Percentiles rank a stretch among this genome's conserved stretches.
Conservation (phyloP, 176 grass and related monocot species). For the Aegilops tauschii region DNA sequence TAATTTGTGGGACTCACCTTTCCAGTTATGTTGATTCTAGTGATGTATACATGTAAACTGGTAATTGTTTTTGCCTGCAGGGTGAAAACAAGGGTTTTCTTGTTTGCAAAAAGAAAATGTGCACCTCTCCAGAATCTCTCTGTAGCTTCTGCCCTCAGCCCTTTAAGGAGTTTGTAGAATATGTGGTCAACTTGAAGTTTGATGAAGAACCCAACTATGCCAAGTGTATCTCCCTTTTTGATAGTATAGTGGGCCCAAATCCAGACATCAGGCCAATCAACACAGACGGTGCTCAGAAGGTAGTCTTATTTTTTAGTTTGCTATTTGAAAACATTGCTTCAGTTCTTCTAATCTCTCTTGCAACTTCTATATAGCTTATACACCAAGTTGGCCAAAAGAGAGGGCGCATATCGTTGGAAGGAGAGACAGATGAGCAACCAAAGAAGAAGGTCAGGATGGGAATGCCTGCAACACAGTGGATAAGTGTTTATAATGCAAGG, state of each 20-base stretch:
- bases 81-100: constrained; percentile 98
- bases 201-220: constrained; percentile 98
- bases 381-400: constrained; percentile 96
- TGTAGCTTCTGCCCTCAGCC: constrained; percentile 84
- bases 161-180: constrained; percentile 92
- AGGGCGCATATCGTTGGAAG: constrained; percentile 81
- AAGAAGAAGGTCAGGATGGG: constrained; percentile 97
- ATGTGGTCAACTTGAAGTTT: constrained; percentile 99
- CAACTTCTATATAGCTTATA: constrained; percentile 75
- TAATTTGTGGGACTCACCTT: constrained; percentile 12
- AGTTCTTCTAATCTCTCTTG: constrained; percentile 57
- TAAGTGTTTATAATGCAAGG: constrained; percentile 95
- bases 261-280: constrained; percentile 96
- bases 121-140: constrained; percentile 83
- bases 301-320: constrained; percentile 23
- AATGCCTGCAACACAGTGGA: constrained; percentile 97
- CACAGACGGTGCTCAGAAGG: constrained; percentile 99
- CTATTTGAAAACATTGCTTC: constrained; percentile 14
- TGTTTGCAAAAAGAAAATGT: constrained; percentile 99
- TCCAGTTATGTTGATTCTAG: constrained; percentile 1
- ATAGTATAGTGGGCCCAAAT: constrained; percentile 89
- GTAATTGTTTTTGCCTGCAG: constrained; percentile 38
- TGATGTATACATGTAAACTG: constrained; percentile 13
- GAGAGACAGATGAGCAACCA: constrained; percentile 90
- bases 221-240: constrained; percentile 91